Conservation (phyloP, 441 rosid species). For the Macaranga tanarius region DNA sequence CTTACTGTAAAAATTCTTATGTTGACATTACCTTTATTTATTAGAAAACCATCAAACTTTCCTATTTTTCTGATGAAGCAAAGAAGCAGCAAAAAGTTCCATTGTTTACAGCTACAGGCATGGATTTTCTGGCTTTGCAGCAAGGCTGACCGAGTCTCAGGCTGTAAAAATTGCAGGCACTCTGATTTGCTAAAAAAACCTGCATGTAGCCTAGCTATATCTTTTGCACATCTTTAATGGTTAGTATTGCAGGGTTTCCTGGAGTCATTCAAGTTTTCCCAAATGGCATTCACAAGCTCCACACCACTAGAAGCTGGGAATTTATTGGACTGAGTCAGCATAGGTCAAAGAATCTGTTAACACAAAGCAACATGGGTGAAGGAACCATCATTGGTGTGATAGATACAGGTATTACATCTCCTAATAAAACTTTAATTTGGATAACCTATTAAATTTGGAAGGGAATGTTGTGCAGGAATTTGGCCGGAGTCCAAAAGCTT, state of each 20-base stretch:
- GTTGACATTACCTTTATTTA: too few relatives aligned
- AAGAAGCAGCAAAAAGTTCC: constrained; percentile 50
- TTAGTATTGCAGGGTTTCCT: constrained; percentile 31
- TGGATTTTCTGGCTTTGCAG: constrained; percentile 68
- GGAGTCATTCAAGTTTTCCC: constrained; percentile 44
- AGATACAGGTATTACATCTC: constrained; percentile 38
- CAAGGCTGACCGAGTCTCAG: constrained; percentile 46
- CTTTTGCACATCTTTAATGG: constrained; percentile 7
- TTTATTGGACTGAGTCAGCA: constrained; percentile 33
- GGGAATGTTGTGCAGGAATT: constrained; percentile 24
- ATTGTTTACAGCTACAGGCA: constrained; percentile 57
- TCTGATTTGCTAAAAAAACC: constrained; percentile 4
- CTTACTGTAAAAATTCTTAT: neutral
- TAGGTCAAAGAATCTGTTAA: constrained; percentile 24
- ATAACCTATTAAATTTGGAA: neutral
- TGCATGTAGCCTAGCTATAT: neutral
- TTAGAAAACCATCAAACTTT: neutral
- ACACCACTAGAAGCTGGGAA: constrained; percentile 48
- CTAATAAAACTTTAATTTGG: neutral
- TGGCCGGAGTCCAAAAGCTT: constrained; percentile 47
- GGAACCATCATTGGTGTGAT: constrained; percentile 46
- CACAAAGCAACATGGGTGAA: constrained; percentile 37
- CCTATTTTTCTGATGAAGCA: constrained; percentile 29
- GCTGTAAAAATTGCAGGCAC: constrained; percentile 48
- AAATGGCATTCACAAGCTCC: constrained; percentile 35